Conservation (phyloP, 345 rosid species). For the Populus tremula region DNA sequence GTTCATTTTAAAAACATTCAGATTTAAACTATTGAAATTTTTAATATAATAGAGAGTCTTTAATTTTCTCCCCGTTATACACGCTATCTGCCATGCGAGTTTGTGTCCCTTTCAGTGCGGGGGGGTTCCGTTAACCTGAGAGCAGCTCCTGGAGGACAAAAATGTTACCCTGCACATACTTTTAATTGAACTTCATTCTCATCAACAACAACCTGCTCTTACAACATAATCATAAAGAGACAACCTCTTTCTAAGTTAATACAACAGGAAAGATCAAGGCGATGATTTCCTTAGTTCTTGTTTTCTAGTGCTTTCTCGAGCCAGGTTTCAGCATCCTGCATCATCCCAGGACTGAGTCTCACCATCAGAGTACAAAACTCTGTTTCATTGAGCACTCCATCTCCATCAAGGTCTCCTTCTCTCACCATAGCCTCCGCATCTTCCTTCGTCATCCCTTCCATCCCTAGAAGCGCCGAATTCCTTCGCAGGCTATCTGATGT, state of each 20-base stretch:
- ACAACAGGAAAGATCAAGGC: neutral
- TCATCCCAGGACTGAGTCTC: constrained; percentile 82
- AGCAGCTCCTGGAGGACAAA: neutral
- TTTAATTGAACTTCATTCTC: neutral
- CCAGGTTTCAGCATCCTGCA: constrained; percentile 77
- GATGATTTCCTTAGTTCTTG: constrained; percentile 45
- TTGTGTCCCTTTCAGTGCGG: neutral
- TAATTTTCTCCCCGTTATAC: too few relatives aligned
- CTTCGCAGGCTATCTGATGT: constrained; percentile 63
- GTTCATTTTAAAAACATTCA: neutral
- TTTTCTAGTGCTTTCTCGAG: constrained; percentile 58
- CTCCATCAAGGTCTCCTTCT: constrained; percentile 86
- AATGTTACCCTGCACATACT: neutral
- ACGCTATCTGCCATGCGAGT: too few relatives aligned
- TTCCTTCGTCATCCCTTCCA: constrained; percentile 70
- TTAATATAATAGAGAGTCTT: too few relatives aligned
- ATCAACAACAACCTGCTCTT: neutral
- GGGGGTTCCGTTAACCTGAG: neutral
- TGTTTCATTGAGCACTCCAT: constrained; percentile 68
- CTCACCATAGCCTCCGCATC: constrained; percentile 69
- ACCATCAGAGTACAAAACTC: constrained; percentile 91
- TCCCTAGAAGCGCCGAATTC: constrained; percentile 65
- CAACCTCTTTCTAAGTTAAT: neutral
- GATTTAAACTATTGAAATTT: too few relatives aligned
- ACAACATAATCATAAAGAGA: too few relatives aligned